Evolutionary conservation across 441 rosid species (phyloP).

Genomic region (Adansonia gregorii): DNA sequence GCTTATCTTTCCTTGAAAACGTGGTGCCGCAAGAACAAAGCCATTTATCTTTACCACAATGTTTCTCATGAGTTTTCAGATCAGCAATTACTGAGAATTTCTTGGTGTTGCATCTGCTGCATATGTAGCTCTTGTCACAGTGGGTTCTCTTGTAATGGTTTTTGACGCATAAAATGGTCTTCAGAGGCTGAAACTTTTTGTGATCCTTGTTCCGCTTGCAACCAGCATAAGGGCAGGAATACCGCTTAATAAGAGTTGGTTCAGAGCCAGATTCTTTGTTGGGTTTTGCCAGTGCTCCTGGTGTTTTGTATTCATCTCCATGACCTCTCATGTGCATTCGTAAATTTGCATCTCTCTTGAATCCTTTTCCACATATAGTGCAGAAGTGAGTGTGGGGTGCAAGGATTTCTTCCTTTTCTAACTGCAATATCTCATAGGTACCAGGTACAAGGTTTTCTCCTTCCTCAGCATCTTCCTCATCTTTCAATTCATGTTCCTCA

Average conservation of each 20-base stretch:
- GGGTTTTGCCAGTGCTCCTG: slow-evolving; percentile 90
- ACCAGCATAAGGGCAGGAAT: slow-evolving; percentile 87
- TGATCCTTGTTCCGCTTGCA: slow-evolving; percentile 97
- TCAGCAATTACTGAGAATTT: slow-evolving; percentile 90
- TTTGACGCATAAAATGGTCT: slow-evolving; percentile 84
- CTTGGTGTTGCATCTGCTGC: slow-evolving; percentile 91
- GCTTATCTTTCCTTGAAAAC: slow-evolving; percentile 94
- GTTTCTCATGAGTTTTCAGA: slow-evolving; percentile 97
- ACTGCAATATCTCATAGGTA: slow-evolving; percentile 82
- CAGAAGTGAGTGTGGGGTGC: slow-evolving; percentile 98
- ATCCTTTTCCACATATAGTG: slow-evolving; percentile 86
- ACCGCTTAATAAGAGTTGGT: slow-evolving; percentile 70
- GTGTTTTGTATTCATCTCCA: slow-evolving; percentile 91
- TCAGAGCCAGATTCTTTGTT: slow-evolving; percentile 64
- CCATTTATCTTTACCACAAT: slow-evolving; percentile 95
- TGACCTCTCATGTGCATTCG: slow-evolving; percentile 99
- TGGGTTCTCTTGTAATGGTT: slow-evolving; percentile 96
- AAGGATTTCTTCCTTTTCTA: slow-evolving; percentile 91
- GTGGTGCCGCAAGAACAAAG: slow-evolving; percentile 96
- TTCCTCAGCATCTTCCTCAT: slow-evolving; percentile 87
- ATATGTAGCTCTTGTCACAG: slow-evolving; percentile 87
- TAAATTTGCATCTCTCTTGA: slow-evolving; percentile 90
- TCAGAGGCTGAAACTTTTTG: slow-evolving; percentile 91
- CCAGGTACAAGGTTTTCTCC: slow-evolving; percentile 90
- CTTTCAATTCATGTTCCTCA: slow-evolving; percentile 81